Evolutionary conservation across 805 yeast genomes (phyloP), one percentile per base, ranked within the genome.

Genomic region (Kazachstania africana): DNA sequence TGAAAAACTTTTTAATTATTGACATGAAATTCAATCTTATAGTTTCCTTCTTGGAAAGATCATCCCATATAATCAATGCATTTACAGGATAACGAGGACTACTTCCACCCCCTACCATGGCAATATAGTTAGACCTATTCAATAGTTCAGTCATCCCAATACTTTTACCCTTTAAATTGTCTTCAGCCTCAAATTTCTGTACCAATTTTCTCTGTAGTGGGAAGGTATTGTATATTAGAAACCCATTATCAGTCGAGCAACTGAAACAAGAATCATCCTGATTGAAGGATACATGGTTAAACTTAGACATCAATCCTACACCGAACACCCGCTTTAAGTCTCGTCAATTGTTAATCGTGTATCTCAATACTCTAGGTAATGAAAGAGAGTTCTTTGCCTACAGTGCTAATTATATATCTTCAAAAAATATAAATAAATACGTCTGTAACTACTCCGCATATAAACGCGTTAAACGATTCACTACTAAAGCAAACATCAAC

Each of bases 241-340:
- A 85, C 12, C 97, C 96, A 27, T 63, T 56, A 37, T 81, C 85
- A 39, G 74, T 78, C 32, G 91, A 81, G 16, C 82, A 64, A 13
- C 94, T 82, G 59, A 88, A 85, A 53, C 96, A 88, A 23, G 84
- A 78, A 46, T 75, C 80, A 58, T 87, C 95, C 56, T 84, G 94
- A 57, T 88, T 88, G 64, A 84, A 87, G 16, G 74, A 60, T 8
- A 79, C 74, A 38, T 72, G 66, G 14, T 77, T 60, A 24, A 76
- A 62, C n/a, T n/a, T n/a, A n/a, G n/a, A n/a, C 32, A 51, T 51
- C 22, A 19, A 8, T 10, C 22, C 22, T n/a, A n/a, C n/a, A n/a
- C n/a, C n/a, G n/a, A n/a, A n/a, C n/a, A n/a, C n/a, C n/a, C n/a
- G n/a, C n/a, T n/a, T n/a, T n/a, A n/a, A n/a, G n/a, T n/a, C n/a